Percentiles rank a stretch among this genome's conserved stretches.
These are phyloP conservation scores for Trametes maxima DNA, from an alignment of 768 basidiomycete species.

Conservation along the genomic window DNA sequence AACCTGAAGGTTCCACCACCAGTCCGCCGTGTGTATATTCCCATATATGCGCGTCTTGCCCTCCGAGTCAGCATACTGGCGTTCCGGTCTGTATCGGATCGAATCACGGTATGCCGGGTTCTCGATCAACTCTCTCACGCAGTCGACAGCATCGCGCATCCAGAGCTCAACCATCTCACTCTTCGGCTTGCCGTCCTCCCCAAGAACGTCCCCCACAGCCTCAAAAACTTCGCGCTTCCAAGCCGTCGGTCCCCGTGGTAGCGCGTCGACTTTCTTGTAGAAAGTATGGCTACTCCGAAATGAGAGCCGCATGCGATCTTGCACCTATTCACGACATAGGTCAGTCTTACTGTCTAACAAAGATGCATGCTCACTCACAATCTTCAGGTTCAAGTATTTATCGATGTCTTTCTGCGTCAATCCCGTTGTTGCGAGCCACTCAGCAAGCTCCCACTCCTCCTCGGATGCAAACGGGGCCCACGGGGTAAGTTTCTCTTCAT, in stretches of 20 bases:
- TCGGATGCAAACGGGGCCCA: slow-evolving; percentile 33
- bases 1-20: slow-evolving; percentile 34
- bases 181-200: slow-evolving; percentile 14
- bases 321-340: slow-evolving; percentile 18
- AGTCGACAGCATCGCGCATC: slow-evolving; percentile 31
- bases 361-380: slow-evolving; percentile 25
- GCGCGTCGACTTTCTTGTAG: slow-evolving; percentile 31
- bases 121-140: slow-evolving; percentile 30
- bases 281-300: slow-evolving; percentile 32
- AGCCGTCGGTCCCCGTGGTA: slow-evolving; percentile 25
- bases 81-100: slow-evolving; percentile 32
- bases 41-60: slow-evolving; percentile 24
- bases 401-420: slow-evolving; percentile 32
- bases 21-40: slow-evolving; percentile 27
- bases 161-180: slow-evolving; percentile 28
- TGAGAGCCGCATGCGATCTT: slow-evolving; percentile 21
- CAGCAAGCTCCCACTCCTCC: slow-evolving; percentile 38
- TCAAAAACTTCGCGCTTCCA: slow-evolving; percentile 31
- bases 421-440: slow-evolving; percentile 37
- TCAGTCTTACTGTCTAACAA: too few relatives aligned
- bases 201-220: slow-evolving; percentile 10
- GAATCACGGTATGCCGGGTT: slow-evolving; percentile 34
- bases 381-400: slow-evolving; percentile 35
- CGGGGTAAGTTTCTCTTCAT: not conserved
- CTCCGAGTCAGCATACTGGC: slow-evolving; percentile 5